Conservation (phyloP, 495 filamentous ascomycete species). For the Daldinia caldariorum region DNA sequence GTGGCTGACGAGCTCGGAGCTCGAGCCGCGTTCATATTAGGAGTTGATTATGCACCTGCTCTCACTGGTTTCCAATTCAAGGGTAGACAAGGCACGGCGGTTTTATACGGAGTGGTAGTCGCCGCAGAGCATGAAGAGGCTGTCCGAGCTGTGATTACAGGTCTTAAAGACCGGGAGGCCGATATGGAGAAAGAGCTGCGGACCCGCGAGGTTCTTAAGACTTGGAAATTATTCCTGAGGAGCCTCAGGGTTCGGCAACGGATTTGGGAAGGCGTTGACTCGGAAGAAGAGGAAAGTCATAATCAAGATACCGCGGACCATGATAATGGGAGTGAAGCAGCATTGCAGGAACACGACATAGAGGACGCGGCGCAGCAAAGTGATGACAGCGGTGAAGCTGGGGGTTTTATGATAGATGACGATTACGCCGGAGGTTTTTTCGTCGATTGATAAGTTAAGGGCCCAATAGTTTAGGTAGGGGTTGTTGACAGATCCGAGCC, state of each 20-base stretch:
- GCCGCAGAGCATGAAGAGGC: slow-evolving; percentile 75
- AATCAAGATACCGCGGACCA: slow-evolving; percentile 22
- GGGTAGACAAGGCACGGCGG: slow-evolving; percentile 81
- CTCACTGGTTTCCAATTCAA: slow-evolving; percentile 90
- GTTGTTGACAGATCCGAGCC: neutral
- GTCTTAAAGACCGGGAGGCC: slow-evolving; percentile 68
- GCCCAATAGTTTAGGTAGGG: neutral
- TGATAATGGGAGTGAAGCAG: slow-evolving; percentile 24
- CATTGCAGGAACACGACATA: slow-evolving; percentile 20
- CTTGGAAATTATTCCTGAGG: slow-evolving; percentile 82
- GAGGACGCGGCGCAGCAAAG: slow-evolving; percentile 32
- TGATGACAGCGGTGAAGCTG: slow-evolving; percentile 44
- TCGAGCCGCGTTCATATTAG: slow-evolving; percentile 77
- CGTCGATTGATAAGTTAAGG: slow-evolving; percentile 28
- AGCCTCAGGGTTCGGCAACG: slow-evolving; percentile 81
- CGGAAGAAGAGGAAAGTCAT: slow-evolving; percentile 47
- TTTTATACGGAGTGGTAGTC: slow-evolving; percentile 79
- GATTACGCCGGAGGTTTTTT: slow-evolving; percentile 47
- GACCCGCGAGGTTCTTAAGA: slow-evolving; percentile 65
- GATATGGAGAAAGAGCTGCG: slow-evolving; percentile 66
- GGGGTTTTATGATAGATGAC: slow-evolving; percentile 48
- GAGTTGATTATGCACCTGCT: slow-evolving; percentile 87
- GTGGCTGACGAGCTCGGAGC: slow-evolving; percentile 68
- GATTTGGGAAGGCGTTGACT: slow-evolving; percentile 65
- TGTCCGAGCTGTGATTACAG: slow-evolving; percentile 71